A percentile compares a stretch with the other conserved stretches of the same genome.
phyloP scores from a whole-genome alignment of 2,329 filamentous ascomycete genomes.

The Colletotrichum tofieldiae region DNA sequence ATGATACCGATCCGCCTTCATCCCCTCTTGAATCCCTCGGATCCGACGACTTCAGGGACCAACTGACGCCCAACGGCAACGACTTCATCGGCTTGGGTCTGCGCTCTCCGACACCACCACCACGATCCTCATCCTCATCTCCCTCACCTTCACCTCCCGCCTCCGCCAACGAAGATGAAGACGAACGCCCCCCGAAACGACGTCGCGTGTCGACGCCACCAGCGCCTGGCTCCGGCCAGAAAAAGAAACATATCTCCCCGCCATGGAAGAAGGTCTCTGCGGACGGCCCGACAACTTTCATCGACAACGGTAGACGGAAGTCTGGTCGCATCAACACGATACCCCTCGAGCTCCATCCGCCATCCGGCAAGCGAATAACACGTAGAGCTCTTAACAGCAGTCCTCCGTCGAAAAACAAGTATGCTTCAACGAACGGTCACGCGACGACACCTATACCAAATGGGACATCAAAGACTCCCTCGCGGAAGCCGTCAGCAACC shows the following conservation, averaged over 20 bases:
- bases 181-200: slow-evolving; percentile 74
- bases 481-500: slow-evolving; percentile 44
- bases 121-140: slow-evolving; percentile 27
- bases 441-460: slow-evolving; percentile 50
- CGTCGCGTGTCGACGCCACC: slow-evolving; percentile 67
- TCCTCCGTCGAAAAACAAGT: slow-evolving; percentile 52
- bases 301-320: slow-evolving; percentile 79
- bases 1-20: slow-evolving; percentile 38
- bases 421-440: slow-evolving; percentile 49
- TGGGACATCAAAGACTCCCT: slow-evolving; percentile 48
- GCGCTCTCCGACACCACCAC: slow-evolving; percentile 22
- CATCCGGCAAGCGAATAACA: slow-evolving; percentile 67
- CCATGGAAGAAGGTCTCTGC: slow-evolving; percentile 92
- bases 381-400: slow-evolving; percentile 58
- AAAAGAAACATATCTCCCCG: slow-evolving; percentile 78
- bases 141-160: slow-evolving; percentile 15
- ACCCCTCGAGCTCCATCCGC: slow-evolving; percentile 67
- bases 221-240: slow-evolving; percentile 52
- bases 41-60: slow-evolving; percentile 42
- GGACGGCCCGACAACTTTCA: slow-evolving; percentile 90
- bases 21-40: slow-evolving; percentile 39
- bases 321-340: slow-evolving; percentile 75
- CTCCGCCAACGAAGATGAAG: slow-evolving; percentile 49
- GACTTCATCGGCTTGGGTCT: slow-evolving; percentile 37
- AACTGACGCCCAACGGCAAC: slow-evolving; percentile 42